Conservation (phyloP, 441 rosid genomes). For the Isatis lusitanica region DNA sequence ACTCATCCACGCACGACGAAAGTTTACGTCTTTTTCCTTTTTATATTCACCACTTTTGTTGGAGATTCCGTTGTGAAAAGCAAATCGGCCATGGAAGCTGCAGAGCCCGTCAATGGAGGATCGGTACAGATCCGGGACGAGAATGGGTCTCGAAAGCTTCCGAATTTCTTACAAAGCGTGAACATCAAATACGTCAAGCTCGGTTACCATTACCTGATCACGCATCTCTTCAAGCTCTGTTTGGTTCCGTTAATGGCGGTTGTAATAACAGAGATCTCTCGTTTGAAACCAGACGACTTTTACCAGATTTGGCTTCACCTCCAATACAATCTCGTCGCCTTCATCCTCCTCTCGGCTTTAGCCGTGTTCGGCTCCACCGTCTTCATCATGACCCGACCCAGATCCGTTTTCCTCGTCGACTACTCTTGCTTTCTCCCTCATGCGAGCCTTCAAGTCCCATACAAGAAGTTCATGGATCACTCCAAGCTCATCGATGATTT, state of each 20-base stretch:
- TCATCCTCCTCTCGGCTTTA: slow-evolving; percentile 62
- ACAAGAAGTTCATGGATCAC: slow-evolving; percentile 67
- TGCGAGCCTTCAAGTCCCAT: slow-evolving; percentile 48
- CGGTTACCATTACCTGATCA: slow-evolving; percentile 82
- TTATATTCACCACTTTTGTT: neutral
- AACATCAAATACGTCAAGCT: slow-evolving; percentile 85
- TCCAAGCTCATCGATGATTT: slow-evolving; percentile 70
- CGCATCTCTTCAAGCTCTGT: slow-evolving; percentile 70
- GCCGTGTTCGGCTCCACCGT: slow-evolving; percentile 70
- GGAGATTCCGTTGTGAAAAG: neutral
- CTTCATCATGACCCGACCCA: slow-evolving; percentile 77
- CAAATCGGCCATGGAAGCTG: slow-evolving; percentile 37
- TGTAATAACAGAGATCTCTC: slow-evolving; percentile 57
- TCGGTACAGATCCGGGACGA: slow-evolving; percentile 2
- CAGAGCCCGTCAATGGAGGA: neutral
- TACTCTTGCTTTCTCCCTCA: slow-evolving; percentile 80
- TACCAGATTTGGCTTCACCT: slow-evolving; percentile 77
- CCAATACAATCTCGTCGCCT: slow-evolving; percentile 75
- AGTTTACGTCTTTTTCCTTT: neutral
- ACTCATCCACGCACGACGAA: neutral
- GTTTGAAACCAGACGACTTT: slow-evolving; percentile 60
- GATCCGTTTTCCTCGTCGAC: slow-evolving; percentile 77
- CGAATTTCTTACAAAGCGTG: slow-evolving; percentile 82
- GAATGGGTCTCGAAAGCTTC: slow-evolving; percentile 47
- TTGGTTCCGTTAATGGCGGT: slow-evolving; percentile 70